These are phyloP conservation scores for Aspergillus japonicus DNA, from an alignment of 2,329 filamentous ascomycete genomes.

Conservation along the genomic window DNA sequence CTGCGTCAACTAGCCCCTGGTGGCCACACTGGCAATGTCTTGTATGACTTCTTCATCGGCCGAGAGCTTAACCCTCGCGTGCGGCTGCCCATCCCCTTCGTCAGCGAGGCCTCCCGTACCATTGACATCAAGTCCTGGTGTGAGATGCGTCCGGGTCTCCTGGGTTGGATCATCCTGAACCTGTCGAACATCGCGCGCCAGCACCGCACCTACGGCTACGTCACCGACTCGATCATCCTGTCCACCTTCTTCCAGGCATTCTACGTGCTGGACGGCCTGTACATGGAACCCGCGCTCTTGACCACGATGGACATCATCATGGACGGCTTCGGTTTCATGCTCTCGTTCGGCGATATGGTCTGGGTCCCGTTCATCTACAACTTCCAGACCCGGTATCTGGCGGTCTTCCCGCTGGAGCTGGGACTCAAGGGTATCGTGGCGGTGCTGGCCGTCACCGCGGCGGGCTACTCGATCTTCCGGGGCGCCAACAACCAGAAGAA, in stretches of 20 bases:
- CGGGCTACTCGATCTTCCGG: conserved; percentile 90
- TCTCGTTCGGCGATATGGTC: conserved; percentile 85
- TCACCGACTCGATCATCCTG: conserved; percentile 83
- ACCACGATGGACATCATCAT: conserved; percentile 93
- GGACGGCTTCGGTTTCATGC: conserved; percentile 94
- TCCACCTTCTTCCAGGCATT: conserved; percentile 74
- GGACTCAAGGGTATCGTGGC: conserved; percentile 64
- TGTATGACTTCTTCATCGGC: conserved; percentile 97
- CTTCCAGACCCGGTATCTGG: conserved; percentile 79
- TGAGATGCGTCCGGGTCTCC: conserved; percentile 87
- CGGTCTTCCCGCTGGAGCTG: conserved; percentile 76
- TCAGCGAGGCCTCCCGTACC: conserved; percentile 61
- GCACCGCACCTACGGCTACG: conserved; percentile 76
- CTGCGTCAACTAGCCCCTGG: conserved; percentile 77
- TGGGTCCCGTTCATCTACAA: conserved; percentile 93
- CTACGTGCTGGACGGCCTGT: conserved; percentile 81
- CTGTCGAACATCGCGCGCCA: conserved; percentile 82
- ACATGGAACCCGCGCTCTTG: conserved; percentile 83
- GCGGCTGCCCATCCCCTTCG: conserved; percentile 63
- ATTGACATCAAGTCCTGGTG: conserved; percentile 88
- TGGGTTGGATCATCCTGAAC: conserved; percentile 85
- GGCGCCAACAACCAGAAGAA: conserved; percentile 95
- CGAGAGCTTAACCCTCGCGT: conserved; percentile 90
- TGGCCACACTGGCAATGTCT: conserved; percentile 75
- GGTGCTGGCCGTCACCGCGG: conserved; percentile 65